phyloP scores from a whole-genome alignment of 1,284 basidiomycete genomes.

The Cryptococcus amylolentus region DNA sequence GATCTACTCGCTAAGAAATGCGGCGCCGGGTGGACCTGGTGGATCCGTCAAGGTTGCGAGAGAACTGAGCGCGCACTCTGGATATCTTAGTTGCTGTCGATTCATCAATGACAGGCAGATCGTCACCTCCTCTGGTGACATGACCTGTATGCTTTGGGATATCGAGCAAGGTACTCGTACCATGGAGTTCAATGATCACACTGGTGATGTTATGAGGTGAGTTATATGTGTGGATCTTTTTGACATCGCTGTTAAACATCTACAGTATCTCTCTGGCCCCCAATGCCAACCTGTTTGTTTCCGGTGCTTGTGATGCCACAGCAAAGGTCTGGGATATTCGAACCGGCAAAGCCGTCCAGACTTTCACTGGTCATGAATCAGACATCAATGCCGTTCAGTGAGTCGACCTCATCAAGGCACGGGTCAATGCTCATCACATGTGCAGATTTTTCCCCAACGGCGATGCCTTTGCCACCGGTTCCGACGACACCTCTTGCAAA shows the following conservation, averaged over 20 bases:
- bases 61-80: conserved; percentile 93
- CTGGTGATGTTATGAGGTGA: conserved; percentile 98
- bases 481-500: conserved; percentile 97
- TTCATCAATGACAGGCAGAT: conserved; percentile 99
- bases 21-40: conserved; percentile 40
- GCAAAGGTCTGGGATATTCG: conserved; percentile 99
- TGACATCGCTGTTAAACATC: background rate
- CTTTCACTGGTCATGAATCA: conserved; percentile 96
- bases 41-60: conserved; percentile 58
- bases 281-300: conserved; percentile 93
- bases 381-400: conserved; percentile 99
- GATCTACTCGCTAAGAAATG: conserved; percentile 75
- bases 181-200: conserved; percentile 97
- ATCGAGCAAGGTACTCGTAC: conserved; percentile 93
- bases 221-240: conserved; percentile 16
- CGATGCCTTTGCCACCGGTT: conserved; percentile 97
- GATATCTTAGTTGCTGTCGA: conserved; percentile 95
- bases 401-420: conserved; percentile 45
- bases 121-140: conserved; percentile 94
- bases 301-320: conserved; percentile 95
- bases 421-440: conserved; percentile 1
- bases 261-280: conserved; percentile 87
- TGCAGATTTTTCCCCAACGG: conserved; percentile 96
- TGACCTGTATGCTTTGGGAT: conserved; percentile 99
- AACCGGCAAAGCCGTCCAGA: conserved; percentile 93